Evolutionary conservation across 352 stramenopile genomes (phyloP).

Genomic region (Phytophthora pseudosyringae): DNA sequence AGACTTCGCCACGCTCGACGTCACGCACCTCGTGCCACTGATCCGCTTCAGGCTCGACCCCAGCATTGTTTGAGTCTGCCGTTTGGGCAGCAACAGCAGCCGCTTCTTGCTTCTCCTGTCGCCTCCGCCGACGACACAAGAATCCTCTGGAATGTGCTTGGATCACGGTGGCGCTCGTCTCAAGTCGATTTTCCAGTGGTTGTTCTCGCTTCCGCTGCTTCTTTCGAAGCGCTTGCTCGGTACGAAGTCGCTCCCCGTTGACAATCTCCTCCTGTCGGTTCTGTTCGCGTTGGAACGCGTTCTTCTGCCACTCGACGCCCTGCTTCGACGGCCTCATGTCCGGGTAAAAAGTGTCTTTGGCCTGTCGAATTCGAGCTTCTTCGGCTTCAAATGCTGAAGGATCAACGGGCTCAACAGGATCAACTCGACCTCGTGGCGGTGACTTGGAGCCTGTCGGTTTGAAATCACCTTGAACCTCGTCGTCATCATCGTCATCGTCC

Average conservation of each 20-base stretch:
- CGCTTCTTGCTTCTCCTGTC: constrained; percentile 26
- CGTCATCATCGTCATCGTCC: constrained; percentile 48
- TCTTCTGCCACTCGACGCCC: constrained; percentile 48
- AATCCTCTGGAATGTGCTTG: constrained; percentile 70
- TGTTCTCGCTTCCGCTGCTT: constrained; percentile 26
- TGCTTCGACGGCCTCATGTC: constrained; percentile 61
- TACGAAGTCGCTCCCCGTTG: constrained; percentile 20
- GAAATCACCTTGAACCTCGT: constrained; percentile 14
- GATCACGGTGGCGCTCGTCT: constrained; percentile 66
- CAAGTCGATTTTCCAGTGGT: constrained; percentile 47
- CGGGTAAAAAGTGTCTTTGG: constrained; percentile 68
- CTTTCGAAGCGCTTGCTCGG: constrained; percentile 25
- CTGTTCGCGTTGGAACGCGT: constrained; percentile 46
- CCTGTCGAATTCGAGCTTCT: constrained; percentile 58
- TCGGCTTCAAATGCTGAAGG: constrained; percentile 61
- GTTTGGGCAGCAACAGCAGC: background rate
- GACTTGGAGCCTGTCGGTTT: background rate
- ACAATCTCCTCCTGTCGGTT: constrained; percentile 44
- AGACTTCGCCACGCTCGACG: constrained; percentile 67
- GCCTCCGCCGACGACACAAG: constrained; percentile 42
- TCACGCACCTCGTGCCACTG: constrained; percentile 83
- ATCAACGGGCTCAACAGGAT: constrained; percentile 33
- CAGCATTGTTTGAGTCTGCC: background rate
- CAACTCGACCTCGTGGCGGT: background rate
- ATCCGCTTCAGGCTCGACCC: constrained; percentile 3